Conservation (phyloP, 225 moss, liverwort and hornwort species). For the Ulota crispa region DNA sequence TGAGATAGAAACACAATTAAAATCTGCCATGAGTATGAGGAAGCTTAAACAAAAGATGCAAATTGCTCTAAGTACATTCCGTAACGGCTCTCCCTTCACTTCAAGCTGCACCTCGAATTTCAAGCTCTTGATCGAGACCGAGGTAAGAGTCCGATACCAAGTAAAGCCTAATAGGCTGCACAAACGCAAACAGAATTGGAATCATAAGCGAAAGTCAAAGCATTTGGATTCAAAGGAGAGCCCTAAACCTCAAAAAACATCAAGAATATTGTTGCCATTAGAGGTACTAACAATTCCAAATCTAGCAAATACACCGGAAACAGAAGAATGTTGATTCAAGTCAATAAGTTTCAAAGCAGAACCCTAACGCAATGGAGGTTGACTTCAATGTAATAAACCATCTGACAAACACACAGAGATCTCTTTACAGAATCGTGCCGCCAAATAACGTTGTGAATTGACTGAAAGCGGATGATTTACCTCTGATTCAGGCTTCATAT, state of each 20-base stretch:
- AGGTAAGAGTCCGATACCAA: slow-evolving; percentile 62
- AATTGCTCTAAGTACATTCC: neutral
- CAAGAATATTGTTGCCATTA: neutral
- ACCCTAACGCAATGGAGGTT: neutral
- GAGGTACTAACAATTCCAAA: neutral
- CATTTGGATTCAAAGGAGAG: neutral
- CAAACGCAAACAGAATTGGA: slow-evolving; percentile 12
- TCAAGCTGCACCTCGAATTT: slow-evolving; percentile 50
- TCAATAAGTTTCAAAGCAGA: slow-evolving; percentile 21
- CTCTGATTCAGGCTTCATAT: slow-evolving; percentile 56
- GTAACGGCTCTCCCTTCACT: neutral
- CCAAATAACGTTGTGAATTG: neutral
- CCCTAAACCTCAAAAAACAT: neutral
- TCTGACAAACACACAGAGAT: neutral
- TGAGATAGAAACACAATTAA: neutral
- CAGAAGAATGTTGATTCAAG: neutral
- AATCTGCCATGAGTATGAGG: neutral
- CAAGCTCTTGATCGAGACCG: slow-evolving; percentile 60
- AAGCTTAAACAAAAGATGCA: neutral
- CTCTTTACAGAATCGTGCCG: neutral
- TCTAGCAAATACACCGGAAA: slow-evolving; percentile 6
- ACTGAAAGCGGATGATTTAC: slow-evolving; percentile 18
- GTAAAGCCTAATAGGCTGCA: slow-evolving; percentile 61
- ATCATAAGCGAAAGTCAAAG: slow-evolving; percentile 1
- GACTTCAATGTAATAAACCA: slow-evolving; percentile 2